Base-by-base conservation (phyloP, 2,329 filamentous ascomycete genomes). In the Emmonsiellopsis sp. region DNA sequence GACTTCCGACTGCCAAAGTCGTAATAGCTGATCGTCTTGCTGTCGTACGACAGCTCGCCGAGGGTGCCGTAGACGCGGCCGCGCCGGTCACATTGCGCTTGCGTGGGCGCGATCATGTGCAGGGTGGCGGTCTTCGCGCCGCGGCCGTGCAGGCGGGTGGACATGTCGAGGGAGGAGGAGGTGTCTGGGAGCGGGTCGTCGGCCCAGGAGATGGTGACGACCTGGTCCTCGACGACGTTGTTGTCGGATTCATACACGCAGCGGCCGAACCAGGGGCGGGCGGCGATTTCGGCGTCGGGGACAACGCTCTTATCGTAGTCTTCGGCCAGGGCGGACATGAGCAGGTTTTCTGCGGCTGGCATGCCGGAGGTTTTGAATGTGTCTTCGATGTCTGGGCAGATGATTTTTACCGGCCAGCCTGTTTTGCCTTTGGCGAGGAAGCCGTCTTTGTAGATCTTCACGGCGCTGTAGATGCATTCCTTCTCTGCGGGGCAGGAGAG, bases 221-320 rank as follows among this genome's bases (percentile, higher is more conserved):
- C 80, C 68, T 97, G 92, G 63, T 97, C 89, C 67, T 98, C 93
- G 63, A 85, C 89, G 42, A 97, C 93, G 63, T 94, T 84, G 70
- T 97, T 98, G 71, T 95, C 90, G 4, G 85, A 77, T 67, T 96
- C 93, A 72, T 85, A 97, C 1, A 97, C 93, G 65, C 93, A 98
- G n/a, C 92, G 83, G 0, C 93, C 93, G 65, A 90, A 97, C 89
- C 90, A 85, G 1, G 77, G 72, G 4, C 79, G 68, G 9, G 64
- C 62, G 48, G 77, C 73, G 4, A 83, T 73, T n/a, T 75, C 68
- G 9, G 55, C 58, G 59, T 85, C 85, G 8, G 77, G 73, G 5
- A 73, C 71, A 2, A 75, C 74, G 1, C 79, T 66, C n/a, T 76
- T 53, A 35, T 75, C 68, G 58, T 83, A 84, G 63, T 85, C 79